phyloP scores from a whole-genome alignment of 2,329 filamentous ascomycete genomes.

The Trichoderma cornu-damae region DNA sequence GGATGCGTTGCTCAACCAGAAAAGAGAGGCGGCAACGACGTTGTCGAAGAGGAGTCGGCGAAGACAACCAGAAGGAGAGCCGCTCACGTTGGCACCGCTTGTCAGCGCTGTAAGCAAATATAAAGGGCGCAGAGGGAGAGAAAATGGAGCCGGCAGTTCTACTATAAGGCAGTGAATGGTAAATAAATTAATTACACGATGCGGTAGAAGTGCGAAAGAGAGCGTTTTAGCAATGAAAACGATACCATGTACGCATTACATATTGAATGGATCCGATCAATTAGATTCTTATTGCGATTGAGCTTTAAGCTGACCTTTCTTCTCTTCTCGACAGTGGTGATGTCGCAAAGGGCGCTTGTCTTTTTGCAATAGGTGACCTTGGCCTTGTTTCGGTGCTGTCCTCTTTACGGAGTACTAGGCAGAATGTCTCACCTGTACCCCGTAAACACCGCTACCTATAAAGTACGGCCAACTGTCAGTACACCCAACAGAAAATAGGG shows the following conservation, averaged over 20 bases:
- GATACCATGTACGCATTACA: background rate
- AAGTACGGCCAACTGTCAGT: background rate
- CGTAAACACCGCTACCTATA: background rate
- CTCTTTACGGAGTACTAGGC: background rate
- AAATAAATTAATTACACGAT: background rate
- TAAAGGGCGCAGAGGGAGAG: background rate
- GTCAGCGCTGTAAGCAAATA: slow-evolving; percentile 9
- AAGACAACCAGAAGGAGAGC: background rate
- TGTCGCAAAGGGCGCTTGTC: too few relatives aligned
- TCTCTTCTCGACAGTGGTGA: too few relatives aligned
- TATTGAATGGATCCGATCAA: background rate
- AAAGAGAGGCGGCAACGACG: too few relatives aligned
- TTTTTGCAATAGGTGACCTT: too few relatives aligned
- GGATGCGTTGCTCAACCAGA: background rate
- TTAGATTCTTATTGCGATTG: background rate
- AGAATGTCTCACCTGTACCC: too few relatives aligned
- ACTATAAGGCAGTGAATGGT: background rate
- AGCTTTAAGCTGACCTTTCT: background rate
- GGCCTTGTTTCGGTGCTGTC: background rate
- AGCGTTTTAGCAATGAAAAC: background rate
- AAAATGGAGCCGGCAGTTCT: background rate
- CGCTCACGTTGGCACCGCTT: background rate
- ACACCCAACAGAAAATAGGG: too few relatives aligned
- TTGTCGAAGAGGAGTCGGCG: background rate
- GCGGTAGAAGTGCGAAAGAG: background rate